These are phyloP conservation scores for Russula virescens DNA, from an alignment of 768 basidiomycete species.

Conservation along the genomic window DNA sequence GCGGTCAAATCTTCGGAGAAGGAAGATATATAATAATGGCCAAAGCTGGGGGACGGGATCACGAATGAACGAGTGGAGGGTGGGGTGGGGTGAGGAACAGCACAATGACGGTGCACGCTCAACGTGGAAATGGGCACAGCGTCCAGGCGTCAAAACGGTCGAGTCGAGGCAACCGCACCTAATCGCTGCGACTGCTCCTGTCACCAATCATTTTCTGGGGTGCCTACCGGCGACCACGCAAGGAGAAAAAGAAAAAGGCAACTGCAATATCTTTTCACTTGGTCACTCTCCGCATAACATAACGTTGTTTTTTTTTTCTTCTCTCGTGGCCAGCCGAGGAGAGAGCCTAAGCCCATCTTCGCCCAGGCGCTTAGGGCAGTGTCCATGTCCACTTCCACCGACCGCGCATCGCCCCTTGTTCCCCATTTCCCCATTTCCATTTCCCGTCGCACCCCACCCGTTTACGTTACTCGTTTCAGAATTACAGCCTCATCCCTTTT, in stretches of 20 bases:
- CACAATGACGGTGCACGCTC: background rate
- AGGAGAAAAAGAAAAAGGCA: too few species aligned
- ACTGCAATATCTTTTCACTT: too few species aligned
- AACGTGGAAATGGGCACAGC: conserved; percentile 13
- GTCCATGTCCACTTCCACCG: too few species aligned
- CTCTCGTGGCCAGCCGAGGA: too few species aligned
- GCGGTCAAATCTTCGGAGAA: conserved; percentile 10
- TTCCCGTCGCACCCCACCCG: background rate
- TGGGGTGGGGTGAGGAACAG: background rate
- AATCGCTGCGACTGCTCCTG: background rate
- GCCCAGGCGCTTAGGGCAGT: too few species aligned
- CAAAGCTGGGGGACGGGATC: too few species aligned
- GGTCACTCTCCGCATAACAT: too few species aligned
- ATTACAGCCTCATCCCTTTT: too few species aligned
- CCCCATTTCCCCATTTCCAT: background rate
- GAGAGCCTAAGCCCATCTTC: too few species aligned
- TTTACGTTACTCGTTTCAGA: background rate
- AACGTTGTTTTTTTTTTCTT: background rate
- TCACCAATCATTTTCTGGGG: conserved; percentile 6
- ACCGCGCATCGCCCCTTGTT: background rate
- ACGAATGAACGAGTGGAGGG: background rate
- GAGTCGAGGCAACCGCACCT: conserved; percentile 15
- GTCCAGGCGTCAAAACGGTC: conserved; percentile 13
- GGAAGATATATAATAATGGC: conserved; percentile 1
- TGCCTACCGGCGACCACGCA: background rate